Percentiles rank a stretch among this genome's conserved stretches.
phyloP scores from a whole-genome alignment of 371 early-diverging fungal genomes.

The Rhizopus stolonifer region DNA sequence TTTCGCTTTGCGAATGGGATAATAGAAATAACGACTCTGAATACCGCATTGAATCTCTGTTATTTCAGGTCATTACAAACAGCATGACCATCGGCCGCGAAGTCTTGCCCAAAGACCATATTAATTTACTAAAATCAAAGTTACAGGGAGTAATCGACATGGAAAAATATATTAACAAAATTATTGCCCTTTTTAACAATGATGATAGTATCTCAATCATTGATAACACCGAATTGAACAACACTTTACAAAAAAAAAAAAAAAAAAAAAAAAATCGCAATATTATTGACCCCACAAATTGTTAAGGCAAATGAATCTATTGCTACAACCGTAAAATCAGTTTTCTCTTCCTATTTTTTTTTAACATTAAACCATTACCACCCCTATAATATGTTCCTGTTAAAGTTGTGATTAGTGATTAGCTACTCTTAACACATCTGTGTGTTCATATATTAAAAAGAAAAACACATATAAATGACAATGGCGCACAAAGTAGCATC shows the following conservation, averaged over 20 bases:
- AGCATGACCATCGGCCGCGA: background rate
- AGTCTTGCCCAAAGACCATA: conserved; percentile 24
- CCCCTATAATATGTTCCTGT: background rate
- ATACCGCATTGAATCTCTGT: conserved; percentile 2
- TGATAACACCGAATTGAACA: background rate
- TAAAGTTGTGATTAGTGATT: background rate
- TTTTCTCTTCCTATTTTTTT: background rate
- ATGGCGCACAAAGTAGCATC: background rate
- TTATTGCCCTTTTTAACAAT: conserved; percentile 4
- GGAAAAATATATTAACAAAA: background rate
- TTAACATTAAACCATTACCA: background rate
- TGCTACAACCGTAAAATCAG: conserved; percentile 1
- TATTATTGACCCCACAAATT: background rate
- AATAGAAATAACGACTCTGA: conserved; percentile 1
- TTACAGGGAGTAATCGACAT: background rate
- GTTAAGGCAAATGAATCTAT: conserved; percentile 4
- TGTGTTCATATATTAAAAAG: conserved; percentile 1
- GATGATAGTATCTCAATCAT: background rate
- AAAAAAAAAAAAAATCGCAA: too few species aligned
- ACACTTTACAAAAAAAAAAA: background rate
- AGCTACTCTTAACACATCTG: background rate
- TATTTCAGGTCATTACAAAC: conserved; percentile 1
- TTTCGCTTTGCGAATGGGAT: conserved; percentile 1
- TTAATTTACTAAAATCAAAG: conserved; percentile 54
- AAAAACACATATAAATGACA: background rate